These are phyloP conservation scores for Eimeria praecox DNA, from an alignment of 169 alveolate genomes.

Conservation along the genomic window DNA sequence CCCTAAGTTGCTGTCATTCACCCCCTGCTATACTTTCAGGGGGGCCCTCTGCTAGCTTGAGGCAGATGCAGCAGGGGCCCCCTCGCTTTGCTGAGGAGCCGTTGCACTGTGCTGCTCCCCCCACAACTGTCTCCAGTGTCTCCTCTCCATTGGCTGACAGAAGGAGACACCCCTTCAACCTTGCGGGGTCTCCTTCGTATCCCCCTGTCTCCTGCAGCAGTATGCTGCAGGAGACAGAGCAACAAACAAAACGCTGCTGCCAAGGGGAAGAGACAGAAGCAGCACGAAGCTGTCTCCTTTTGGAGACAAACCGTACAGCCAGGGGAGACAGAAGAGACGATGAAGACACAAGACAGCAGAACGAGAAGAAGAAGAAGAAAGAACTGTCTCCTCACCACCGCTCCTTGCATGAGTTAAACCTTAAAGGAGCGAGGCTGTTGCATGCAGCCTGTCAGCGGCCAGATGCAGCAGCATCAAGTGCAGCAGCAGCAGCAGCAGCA, in stretches of 20 bases:
- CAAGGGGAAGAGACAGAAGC: not conserved
- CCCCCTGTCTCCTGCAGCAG: not conserved
- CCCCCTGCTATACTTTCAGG: not conserved
- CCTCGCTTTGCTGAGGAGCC: conserved; percentile 50
- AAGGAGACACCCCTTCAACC: too few relatives aligned
- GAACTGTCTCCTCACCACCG: not conserved
- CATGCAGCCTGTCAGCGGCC: not conserved
- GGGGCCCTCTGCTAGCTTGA: not conserved
- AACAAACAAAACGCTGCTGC: not conserved
- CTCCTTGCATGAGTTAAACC: not conserved
- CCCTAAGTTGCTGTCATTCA: conserved; percentile 4
- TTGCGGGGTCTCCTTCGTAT: not conserved
- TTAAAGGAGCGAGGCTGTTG: not conserved
- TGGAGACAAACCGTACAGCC: not conserved
- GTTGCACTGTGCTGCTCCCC: conserved; percentile 53
- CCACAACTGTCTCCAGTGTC: too few relatives aligned
- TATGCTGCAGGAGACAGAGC: not conserved
- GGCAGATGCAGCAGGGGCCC: not conserved
- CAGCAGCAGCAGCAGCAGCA: not conserved
- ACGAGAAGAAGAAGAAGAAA: too few relatives aligned
- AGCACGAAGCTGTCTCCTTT: not conserved
- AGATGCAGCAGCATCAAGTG: not conserved
- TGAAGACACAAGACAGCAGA: not conserved
- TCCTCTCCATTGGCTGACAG: not conserved
- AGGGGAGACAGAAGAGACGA: not conserved